phyloP scores from a whole-genome alignment of 2,329 filamentous ascomycete genomes.

The Dactylellina cionopaga region DNA sequence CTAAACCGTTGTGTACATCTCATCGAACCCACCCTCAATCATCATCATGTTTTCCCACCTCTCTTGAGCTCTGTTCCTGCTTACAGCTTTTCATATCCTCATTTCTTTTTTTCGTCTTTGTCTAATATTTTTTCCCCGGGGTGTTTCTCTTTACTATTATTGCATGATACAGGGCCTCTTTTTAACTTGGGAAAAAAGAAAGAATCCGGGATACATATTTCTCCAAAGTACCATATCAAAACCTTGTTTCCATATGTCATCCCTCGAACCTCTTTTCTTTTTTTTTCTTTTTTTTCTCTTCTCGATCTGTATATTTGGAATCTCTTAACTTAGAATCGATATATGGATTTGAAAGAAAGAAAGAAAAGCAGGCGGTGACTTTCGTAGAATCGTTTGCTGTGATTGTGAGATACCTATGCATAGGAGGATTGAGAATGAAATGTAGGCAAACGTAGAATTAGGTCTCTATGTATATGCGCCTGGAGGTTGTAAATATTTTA shows the following conservation, averaged over 20 bases:
- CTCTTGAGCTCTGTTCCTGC: neutral
- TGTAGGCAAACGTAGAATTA: too few species aligned
- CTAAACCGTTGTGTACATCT: slow-evolving; percentile 11
- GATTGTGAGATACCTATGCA: too few species aligned
- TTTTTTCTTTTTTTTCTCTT: neutral
- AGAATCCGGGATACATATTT: neutral
- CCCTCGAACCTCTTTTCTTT: neutral
- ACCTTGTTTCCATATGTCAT: neutral
- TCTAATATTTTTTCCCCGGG: slow-evolving; percentile 28
- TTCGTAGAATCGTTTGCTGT: neutral
- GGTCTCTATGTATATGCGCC: too few species aligned
- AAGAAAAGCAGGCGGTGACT: neutral
- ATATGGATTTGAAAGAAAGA: neutral
- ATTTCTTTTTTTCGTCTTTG: neutral
- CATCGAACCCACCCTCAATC: neutral
- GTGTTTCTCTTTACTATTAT: slow-evolving; percentile 31
- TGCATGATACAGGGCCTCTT: slow-evolving; percentile 15
- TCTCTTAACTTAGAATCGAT: too few species aligned
- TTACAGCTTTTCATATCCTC: slow-evolving; percentile 3
- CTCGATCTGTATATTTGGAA: neutral
- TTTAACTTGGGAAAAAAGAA: neutral
- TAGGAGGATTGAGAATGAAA: too few species aligned
- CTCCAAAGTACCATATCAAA: neutral
- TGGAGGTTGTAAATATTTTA: too few species aligned
- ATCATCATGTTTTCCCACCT: neutral